Evolutionary conservation across 306 rosid species (phyloP).

Genomic region (Sicyos baderoa): DNA sequence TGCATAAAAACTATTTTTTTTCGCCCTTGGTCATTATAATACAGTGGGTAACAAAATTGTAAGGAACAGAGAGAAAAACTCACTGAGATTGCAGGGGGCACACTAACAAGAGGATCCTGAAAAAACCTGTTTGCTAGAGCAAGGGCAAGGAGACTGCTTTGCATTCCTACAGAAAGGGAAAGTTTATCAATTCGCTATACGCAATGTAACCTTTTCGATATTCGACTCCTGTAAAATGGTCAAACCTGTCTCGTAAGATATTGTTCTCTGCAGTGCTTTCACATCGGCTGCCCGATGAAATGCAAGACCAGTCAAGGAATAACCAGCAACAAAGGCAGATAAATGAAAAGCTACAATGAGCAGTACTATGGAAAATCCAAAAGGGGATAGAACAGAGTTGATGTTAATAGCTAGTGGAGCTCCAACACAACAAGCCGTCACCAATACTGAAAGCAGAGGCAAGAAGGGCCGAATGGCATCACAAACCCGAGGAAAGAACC

Average conservation of each 20-base stretch:
- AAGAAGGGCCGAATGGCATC: constrained; percentile 63
- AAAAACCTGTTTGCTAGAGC: constrained; percentile 89
- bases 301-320: constrained; percentile 51
- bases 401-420: constrained; percentile 87
- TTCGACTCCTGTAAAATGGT: constrained; percentile 11
- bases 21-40: not conserved
- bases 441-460: constrained; percentile 77
- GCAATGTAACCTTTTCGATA: constrained; percentile 13
- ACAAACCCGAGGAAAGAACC: constrained; percentile 67
- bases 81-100: constrained; percentile 93
- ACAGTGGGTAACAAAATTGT: not conserved
- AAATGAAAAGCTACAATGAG: constrained; percentile 65
- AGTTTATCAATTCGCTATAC: constrained; percentile 3
- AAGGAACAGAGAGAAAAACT: constrained; percentile 29
- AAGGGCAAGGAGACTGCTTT: constrained; percentile 94
- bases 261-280: constrained; percentile 74
- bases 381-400: constrained; percentile 64
- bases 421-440: constrained; percentile 85
- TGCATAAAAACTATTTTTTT: not conserved
- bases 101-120: constrained; percentile 66
- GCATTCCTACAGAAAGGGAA: constrained; percentile 63
- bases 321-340: constrained; percentile 66
- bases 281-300: constrained; percentile 49
- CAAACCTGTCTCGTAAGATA: constrained; percentile 85
- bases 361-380: constrained; percentile 54